Percentiles rank a stretch among this genome's conserved stretches.
phyloP scores from a whole-genome alignment of 2,329 filamentous ascomycete species.

The Botrytis porri region DNA sequence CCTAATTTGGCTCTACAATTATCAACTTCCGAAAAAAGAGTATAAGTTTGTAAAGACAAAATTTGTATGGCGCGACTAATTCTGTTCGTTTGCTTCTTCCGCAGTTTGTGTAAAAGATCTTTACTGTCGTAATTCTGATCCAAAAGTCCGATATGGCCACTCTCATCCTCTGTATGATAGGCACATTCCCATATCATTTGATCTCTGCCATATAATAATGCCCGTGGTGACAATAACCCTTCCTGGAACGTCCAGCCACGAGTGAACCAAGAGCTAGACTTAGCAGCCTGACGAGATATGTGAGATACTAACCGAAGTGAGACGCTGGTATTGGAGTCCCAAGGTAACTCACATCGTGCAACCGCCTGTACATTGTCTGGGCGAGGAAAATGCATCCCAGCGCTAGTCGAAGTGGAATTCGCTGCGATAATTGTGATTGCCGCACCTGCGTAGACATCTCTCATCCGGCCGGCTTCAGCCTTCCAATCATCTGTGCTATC shows the following conservation, averaged over 20 bases:
- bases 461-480: slow-evolving; percentile 11
- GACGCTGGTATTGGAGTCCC: neutral
- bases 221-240: slow-evolving; percentile 15
- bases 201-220: slow-evolving; percentile 18
- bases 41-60: neutral
- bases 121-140: slow-evolving; percentile 23
- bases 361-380: neutral
- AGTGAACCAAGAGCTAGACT: slow-evolving; percentile 17
- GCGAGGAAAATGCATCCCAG: slow-evolving; percentile 12
- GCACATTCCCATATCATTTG: slow-evolving; percentile 21
- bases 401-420: slow-evolving; percentile 14
- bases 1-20: slow-evolving; percentile 8
- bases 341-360: neutral
- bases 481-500: slow-evolving; percentile 17
- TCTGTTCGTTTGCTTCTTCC: slow-evolving; percentile 16
- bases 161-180: slow-evolving; percentile 13
- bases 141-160: slow-evolving; percentile 18
- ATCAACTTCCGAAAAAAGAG: neutral
- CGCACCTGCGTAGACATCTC: slow-evolving; percentile 16
- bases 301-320: slow-evolving; percentile 12
- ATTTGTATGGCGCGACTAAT: slow-evolving; percentile 1
- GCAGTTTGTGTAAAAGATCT: slow-evolving; percentile 20
- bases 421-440: slow-evolving; percentile 10
- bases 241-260: slow-evolving; percentile 19
- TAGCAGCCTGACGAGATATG: slow-evolving; percentile 15